These are phyloP conservation scores for Exophiala phaeomuriformis DNA, from an alignment of 2,329 filamentous ascomycete genomes.

Conservation along the genomic window DNA sequence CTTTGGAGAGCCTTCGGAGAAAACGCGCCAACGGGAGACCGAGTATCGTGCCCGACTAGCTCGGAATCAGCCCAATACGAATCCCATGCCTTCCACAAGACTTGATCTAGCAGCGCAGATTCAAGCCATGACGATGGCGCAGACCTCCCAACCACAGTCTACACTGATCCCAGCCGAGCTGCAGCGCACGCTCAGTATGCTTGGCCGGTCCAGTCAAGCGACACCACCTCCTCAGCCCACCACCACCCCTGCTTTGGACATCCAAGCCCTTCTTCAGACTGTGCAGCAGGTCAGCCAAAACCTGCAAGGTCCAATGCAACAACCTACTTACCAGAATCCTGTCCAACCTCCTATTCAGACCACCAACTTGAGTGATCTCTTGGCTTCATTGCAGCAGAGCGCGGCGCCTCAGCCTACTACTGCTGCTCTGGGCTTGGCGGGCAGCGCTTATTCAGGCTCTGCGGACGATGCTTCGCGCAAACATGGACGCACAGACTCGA, in stretches of 20 bases:
- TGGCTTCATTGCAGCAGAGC: slow-evolving; percentile 18
- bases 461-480: slow-evolving; percentile 18
- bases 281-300: slow-evolving; percentile 30
- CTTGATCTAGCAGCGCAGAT: slow-evolving; percentile 28
- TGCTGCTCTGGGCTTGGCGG: slow-evolving; percentile 12
- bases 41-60: slow-evolving; percentile 31
- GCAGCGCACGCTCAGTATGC: slow-evolving; percentile 33
- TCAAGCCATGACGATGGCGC: slow-evolving; percentile 27
- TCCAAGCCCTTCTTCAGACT: slow-evolving; percentile 14
- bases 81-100: background rate
- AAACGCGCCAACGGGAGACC: slow-evolving; percentile 37
- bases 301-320: slow-evolving; percentile 19
- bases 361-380: slow-evolving; percentile 13
- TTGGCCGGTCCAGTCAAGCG: slow-evolving; percentile 31
- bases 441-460: slow-evolving; percentile 17
- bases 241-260: slow-evolving; percentile 15
- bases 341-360: slow-evolving; percentile 8
- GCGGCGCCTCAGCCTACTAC: background rate
- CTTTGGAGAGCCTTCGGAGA: slow-evolving; percentile 40
- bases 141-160: slow-evolving; percentile 28
- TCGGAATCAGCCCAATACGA: slow-evolving; percentile 28
- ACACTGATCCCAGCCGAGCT: slow-evolving; percentile 12
- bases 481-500: slow-evolving; percentile 16
- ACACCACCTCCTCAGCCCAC: slow-evolving; percentile 18
- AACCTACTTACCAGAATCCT: slow-evolving; percentile 24